These are phyloP conservation scores for Tetracladium maxilliforme DNA, from an alignment of 2,329 filamentous ascomycete species.

Conservation along the genomic window DNA sequence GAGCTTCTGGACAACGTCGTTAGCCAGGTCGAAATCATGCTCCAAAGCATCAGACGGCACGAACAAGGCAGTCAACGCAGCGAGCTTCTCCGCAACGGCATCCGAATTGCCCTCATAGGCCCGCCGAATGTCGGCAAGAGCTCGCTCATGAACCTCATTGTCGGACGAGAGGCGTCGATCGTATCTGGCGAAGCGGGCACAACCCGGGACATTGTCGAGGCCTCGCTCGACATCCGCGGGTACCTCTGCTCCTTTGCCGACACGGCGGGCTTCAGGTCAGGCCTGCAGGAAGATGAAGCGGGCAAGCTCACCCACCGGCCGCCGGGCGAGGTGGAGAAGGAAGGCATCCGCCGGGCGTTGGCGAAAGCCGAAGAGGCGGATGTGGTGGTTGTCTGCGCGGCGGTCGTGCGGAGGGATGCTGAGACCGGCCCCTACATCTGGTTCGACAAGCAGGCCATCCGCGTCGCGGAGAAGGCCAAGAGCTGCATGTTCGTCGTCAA, in stretches of 20 bases:
- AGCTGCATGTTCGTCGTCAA: slow-evolving; percentile 43
- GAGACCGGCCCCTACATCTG: slow-evolving; percentile 24
- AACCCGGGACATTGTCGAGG: slow-evolving; percentile 86
- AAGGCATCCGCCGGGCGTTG: slow-evolving; percentile 80
- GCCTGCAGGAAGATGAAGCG: slow-evolving; percentile 5
- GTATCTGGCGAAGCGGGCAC: slow-evolving; percentile 89
- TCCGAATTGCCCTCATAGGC: slow-evolving; percentile 73
- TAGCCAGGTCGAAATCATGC: slow-evolving; percentile 44
- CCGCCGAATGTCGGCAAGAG: slow-evolving; percentile 94
- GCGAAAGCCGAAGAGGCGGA: slow-evolving; percentile 72
- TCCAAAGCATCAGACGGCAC: slow-evolving; percentile 50
- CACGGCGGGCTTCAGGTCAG: slow-evolving; percentile 70
- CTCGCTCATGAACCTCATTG: slow-evolving; percentile 77
- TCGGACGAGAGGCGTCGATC: slow-evolving; percentile 87
- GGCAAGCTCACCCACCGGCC: slow-evolving; percentile 6
- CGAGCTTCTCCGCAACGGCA: slow-evolving; percentile 73
- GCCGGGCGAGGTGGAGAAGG: slow-evolving; percentile 59
- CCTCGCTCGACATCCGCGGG: slow-evolving; percentile 75
- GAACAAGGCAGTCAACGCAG: slow-evolving; percentile 65
- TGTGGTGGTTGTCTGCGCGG: slow-evolving; percentile 68
- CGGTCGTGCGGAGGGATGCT: slow-evolving; percentile 46
- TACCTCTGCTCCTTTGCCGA: slow-evolving; percentile 92
- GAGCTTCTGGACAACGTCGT: slow-evolving; percentile 59
- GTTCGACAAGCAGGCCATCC: slow-evolving; percentile 39
- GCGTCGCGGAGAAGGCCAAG: slow-evolving; percentile 31